Conservation (phyloP, 768 basidiomycete species). For the Leccinum pellstonianum region DNA sequence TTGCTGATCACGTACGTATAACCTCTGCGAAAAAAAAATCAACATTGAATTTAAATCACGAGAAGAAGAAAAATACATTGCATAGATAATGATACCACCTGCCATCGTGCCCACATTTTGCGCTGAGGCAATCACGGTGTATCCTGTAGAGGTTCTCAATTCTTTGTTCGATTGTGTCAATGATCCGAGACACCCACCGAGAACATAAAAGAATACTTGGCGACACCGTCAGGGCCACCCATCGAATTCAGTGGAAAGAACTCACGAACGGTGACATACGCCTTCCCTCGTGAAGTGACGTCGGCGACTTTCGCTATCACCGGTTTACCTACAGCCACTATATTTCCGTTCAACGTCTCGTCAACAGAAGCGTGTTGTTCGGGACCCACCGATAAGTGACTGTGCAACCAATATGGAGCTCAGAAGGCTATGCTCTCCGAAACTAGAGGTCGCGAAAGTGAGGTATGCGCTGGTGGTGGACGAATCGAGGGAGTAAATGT, state of each 20-base stretch:
- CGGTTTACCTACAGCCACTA: constrained; percentile 57
- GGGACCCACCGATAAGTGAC: constrained; percentile 48
- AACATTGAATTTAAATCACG: constrained; percentile 11
- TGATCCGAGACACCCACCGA: constrained; percentile 41
- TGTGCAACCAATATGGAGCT: constrained; percentile 56
- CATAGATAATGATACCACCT: constrained; percentile 57
- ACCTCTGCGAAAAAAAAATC: constrained; percentile 40
- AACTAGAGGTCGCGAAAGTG: constrained; percentile 52
- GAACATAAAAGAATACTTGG: constrained; percentile 56
- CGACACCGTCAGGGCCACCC: background rate
- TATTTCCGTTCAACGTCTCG: constrained; percentile 3
- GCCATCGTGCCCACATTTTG: constrained; percentile 44
- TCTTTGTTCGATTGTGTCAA: background rate
- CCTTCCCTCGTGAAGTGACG: constrained; percentile 62
- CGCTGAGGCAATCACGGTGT: constrained; percentile 53
- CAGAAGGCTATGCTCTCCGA: constrained; percentile 53
- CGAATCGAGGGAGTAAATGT: constrained; percentile 74
- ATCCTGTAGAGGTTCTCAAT: constrained; percentile 32
- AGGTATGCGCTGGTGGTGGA: constrained; percentile 70
- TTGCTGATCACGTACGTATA: constrained; percentile 47
- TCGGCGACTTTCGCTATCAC: constrained; percentile 74
- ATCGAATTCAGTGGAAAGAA: constrained; percentile 10
- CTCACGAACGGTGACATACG: constrained; percentile 58
- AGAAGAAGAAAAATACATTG: constrained; percentile 39
- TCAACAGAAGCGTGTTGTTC: constrained; percentile 12